Conservation (phyloP, 2,329 filamentous ascomycete species). For the Cytospora leucostoma region DNA sequence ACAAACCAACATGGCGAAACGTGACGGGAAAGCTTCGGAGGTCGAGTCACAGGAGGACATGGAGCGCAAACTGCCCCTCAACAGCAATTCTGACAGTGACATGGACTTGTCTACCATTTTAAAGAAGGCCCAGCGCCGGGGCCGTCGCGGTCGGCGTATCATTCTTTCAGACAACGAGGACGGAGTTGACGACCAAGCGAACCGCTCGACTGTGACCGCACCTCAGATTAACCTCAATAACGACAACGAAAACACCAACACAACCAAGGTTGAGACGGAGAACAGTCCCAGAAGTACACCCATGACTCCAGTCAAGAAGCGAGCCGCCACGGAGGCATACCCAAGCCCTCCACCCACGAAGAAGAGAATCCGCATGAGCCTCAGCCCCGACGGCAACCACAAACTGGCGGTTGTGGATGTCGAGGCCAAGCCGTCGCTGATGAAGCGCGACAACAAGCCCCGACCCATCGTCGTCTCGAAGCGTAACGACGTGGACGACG, state of each 20-base stretch:
- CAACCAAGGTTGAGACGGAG: background rate
- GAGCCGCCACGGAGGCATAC: background rate
- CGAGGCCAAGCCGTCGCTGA: background rate
- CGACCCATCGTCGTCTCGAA: background rate
- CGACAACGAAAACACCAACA: background rate
- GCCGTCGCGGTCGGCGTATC: background rate
- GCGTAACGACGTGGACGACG: background rate
- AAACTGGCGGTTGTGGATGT: background rate
- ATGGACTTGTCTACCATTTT: background rate
- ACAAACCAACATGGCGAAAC: background rate
- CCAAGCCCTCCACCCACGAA: background rate
- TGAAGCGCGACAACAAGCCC: slow-evolving; percentile 1
- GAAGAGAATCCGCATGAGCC: slow-evolving; percentile 7
- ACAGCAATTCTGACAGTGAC: background rate
- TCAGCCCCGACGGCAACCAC: background rate
- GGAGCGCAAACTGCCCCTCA: background rate
- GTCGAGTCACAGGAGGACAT: background rate
- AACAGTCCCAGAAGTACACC: background rate
- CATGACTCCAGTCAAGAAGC: slow-evolving; percentile 3
- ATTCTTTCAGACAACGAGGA: background rate
- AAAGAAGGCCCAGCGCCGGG: background rate
- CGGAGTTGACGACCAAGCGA: background rate
- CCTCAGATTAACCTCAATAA: background rate
- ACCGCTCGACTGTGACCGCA: background rate
- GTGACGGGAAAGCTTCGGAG: background rate